Evolutionary conservation across 495 filamentous ascomycete species (phyloP).

Genomic region (Rhypophila decipiens): DNA sequence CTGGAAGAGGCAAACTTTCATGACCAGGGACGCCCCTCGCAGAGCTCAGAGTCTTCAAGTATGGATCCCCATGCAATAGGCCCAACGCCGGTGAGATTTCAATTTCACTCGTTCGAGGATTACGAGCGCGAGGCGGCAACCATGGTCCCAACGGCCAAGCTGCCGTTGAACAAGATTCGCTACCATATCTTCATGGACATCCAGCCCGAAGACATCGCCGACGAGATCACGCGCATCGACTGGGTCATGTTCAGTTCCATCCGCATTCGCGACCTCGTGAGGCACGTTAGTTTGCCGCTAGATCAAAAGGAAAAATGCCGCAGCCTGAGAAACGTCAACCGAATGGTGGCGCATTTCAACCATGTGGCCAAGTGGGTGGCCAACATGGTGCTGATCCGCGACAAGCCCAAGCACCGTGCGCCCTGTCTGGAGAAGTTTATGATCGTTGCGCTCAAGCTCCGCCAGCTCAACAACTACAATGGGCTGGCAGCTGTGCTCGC

Average conservation of each 20-base stretch:
- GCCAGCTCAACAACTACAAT: conserved; percentile 95
- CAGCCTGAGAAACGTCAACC: conserved; percentile 77
- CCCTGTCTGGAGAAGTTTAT: conserved; percentile 91
- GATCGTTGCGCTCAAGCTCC: conserved; percentile 73
- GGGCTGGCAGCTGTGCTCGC: conserved; percentile 87
- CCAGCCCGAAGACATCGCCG: conserved; percentile 74
- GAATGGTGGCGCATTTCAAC: conserved; percentile 94
- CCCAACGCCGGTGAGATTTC: conserved; percentile 29
- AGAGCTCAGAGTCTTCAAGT: conserved; percentile 35
- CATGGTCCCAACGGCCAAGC: conserved; percentile 55
- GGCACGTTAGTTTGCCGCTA: conserved; percentile 72
- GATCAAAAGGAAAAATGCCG: conserved; percentile 70
- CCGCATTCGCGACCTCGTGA: conserved; percentile 85
- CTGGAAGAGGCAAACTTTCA: conserved; percentile 29
- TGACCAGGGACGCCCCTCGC: conserved; percentile 37
- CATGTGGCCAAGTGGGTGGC: conserved; percentile 86
- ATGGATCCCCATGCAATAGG: conserved; percentile 20
- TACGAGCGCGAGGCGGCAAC: conserved; percentile 66
- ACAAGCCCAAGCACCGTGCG: conserved; percentile 93
- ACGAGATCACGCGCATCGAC: conserved; percentile 89
- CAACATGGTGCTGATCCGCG: conserved; percentile 85
- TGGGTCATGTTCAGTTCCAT: conserved; percentile 98
- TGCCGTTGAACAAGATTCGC: conserved; percentile 65
- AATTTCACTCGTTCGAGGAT: conserved; percentile 58
- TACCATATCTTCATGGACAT: conserved; percentile 81